Evolutionary conservation across 2,329 filamentous ascomycete species (phyloP).

Genomic region (Camptophora hylomeconis): DNA sequence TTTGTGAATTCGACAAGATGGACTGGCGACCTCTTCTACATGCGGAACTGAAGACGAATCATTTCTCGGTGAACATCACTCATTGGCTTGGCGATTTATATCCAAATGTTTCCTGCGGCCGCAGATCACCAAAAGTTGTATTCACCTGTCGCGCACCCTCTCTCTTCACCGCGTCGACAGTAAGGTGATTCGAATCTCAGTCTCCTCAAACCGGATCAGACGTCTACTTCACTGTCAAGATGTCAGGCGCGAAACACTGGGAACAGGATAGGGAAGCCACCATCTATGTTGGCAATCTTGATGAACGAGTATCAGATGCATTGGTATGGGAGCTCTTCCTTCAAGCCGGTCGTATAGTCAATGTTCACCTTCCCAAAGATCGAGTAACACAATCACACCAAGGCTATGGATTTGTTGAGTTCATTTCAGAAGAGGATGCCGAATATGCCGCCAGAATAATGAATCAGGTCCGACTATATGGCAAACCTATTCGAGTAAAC

Average conservation of each 20-base stretch:
- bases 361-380: conserved; percentile 96
- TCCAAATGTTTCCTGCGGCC: no score
- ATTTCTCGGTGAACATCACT: no score
- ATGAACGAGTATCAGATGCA: conserved; percentile 84
- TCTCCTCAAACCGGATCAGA: no score
- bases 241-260: conserved; percentile 68
- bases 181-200: no score
- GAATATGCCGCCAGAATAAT: conserved; percentile 95
- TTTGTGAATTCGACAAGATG: no score
- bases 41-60: no score
- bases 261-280: conserved; percentile 98
- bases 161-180: no score
- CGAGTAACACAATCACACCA: conserved; percentile 94
- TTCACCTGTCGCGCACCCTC: no score
- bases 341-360: conserved; percentile 91
- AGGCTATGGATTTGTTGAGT: conserved; percentile 98
- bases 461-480: conserved; percentile 87
- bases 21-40: no score
- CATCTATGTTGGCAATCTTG: conserved; percentile 95
- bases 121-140: no score
- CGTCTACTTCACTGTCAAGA: no score
- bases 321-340: conserved; percentile 97
- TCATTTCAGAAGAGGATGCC: conserved; percentile 86
- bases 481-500: conserved; percentile 92
- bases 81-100: no score